Evolutionary conservation across 1,139 yeast species (phyloP), one percentile per base, ranked within the genome.

Genomic region (Suhomyces bolitotheri): DNA sequence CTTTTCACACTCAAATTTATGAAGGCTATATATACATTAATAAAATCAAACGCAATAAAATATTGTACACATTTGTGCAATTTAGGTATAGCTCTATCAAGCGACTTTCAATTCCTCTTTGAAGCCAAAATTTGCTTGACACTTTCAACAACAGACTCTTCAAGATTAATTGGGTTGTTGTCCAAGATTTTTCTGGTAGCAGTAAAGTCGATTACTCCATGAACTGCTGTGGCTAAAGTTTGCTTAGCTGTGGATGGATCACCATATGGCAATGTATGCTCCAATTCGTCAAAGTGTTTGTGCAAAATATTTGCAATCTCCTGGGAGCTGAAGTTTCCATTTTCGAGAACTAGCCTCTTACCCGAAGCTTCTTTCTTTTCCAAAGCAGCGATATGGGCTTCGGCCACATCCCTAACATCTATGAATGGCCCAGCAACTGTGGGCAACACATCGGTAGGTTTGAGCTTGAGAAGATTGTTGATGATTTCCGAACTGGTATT

Each of bases 91-190:
- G n/a, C n/a, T n/a, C n/a, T n/a, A n/a, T n/a, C n/a, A n/a, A n/a
- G n/a, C n/a, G n/a, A n/a, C n/a, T 17, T 17, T 17, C 20, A 17
- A 17, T 7, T 8, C 20, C 8, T 6, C 6, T 17, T 17, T 8
- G 20, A 6, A 6, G 7, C 8, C 20, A 17, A 17, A 8, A 21
- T 21, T 17, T 28, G 31, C 7, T 7, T 11, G 6, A 24, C 32
- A 5, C 72, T 54, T 38, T 73, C 80, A 28, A 49, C 45, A 24
- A 75, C 58, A 13, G 68, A 51, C 37, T 60, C 41, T 32, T 66
- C 62, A 27, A 73, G 53, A 7, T 60, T 38, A 22, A 60, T 60
- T 33, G 66, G 70, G 14, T 67, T 53, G 38, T 62, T 64, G 0
- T 71, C 73, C 27, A 71, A 53, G 31, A 58, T 47, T 29, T 53